Percentiles rank a stretch among this genome's conserved stretches.
Evolutionary conservation across 2,329 filamentous ascomycete species (phyloP).

Genomic region (Davidsoniella neocaledoniae): DNA sequence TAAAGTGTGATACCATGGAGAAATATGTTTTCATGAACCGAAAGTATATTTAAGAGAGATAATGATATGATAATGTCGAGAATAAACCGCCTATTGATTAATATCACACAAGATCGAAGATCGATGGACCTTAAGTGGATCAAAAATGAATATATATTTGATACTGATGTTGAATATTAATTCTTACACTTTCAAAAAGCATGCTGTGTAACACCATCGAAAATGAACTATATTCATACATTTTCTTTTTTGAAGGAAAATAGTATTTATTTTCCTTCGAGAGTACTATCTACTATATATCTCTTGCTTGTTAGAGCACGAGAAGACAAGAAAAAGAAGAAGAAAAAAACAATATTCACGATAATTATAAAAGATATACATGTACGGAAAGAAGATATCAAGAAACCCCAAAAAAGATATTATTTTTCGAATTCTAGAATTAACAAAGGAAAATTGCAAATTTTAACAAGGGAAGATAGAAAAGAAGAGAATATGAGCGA

Average conservation of each 20-base stretch:
- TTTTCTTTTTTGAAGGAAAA: slow-evolving; percentile 2
- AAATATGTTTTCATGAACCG: no score
- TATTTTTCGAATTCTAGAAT: no score
- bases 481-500: neutral
- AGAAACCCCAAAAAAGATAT: neutral
- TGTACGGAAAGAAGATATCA: neutral
- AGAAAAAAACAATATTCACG: neutral
- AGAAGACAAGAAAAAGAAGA: neutral
- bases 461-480: neutral
- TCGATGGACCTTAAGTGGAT: no score
- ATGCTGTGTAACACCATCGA: no score
- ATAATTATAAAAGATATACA: neutral
- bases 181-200: no score
- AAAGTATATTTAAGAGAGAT: no score
- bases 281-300: neutral
- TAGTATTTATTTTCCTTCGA: neutral
- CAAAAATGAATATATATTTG: no score
- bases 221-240: no score
- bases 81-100: no score
- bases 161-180: no score
- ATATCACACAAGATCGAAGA: no score
- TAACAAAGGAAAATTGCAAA: neutral
- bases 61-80: no score
- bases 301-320: neutral
- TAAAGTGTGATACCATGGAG: neutral